phyloP scores from a whole-genome alignment of 2,329 filamentous ascomycete species.

The Colletotrichum karsti region DNA sequence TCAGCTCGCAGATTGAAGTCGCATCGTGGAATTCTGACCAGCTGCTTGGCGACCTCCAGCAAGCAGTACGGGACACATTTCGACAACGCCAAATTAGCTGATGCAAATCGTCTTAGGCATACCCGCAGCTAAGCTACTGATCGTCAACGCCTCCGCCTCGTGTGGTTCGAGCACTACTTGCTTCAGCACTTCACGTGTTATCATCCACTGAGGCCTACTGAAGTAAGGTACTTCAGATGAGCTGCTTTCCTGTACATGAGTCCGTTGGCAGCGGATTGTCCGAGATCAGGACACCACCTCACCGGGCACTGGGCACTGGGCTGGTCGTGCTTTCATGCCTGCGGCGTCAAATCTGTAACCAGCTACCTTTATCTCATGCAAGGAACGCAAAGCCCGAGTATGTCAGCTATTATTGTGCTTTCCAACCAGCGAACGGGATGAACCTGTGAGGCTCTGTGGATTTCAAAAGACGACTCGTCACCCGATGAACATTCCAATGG shows the following conservation, averaged over 20 bases:
- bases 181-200: too few species aligned
- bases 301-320: constrained; percentile 2
- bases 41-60: background rate
- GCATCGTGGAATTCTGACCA: background rate
- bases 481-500: background rate
- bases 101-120: background rate
- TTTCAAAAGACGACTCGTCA: background rate
- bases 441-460: background rate
- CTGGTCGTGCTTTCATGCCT: constrained; percentile 11
- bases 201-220: too few species aligned
- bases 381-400: background rate
- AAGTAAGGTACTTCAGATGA: too few species aligned
- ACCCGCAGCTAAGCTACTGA: background rate
- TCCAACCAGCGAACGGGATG: background rate
- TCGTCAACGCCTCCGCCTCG: background rate
- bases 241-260: too few species aligned
- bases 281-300: constrained; percentile 8
- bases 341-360: constrained; percentile 13
- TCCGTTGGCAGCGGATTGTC: constrained; percentile 6
- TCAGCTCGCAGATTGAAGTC: too few species aligned
- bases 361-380: constrained; percentile 2
- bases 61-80: constrained; percentile 10
- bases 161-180: background rate
- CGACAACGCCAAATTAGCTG: background rate
- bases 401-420: background rate